Evolutionary conservation across 208 protist species (phyloP), one percentile per base, ranked within the genome.

Genomic region (Herpetomonas tarakana): DNA sequence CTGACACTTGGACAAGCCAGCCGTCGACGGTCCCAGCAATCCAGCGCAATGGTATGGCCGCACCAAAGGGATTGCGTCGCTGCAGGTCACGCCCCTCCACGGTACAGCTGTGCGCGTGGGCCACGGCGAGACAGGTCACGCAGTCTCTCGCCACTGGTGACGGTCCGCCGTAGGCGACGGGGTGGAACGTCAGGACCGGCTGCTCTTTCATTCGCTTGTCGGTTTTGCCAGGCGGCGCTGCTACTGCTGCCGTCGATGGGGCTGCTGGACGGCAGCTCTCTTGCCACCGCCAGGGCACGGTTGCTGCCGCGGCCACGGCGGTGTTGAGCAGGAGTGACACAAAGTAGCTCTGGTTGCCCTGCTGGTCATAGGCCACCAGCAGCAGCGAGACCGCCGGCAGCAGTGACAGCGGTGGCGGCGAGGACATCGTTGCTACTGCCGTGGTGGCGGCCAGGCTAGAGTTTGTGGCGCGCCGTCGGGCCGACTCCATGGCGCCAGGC

Each of bases 11-110:
- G 1, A 71, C 65, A 12, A 92, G 28, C 59, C 72, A 77, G 18
- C 86, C 86, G 16, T 92, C 86, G 1, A 89, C 81, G 26, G 82
- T 88, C 0, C 77, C 77, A 0, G 66, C 86, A 14, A 92, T 52
- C 74, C 81, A 88, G 53, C 76, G 61, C 11, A 50, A 52, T 22
- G 86, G 85, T 22, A 92, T 31, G 22, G 66, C 49, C 12, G 78
- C 76, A 3, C 84, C 84, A 2, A 68, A 71, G 18, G 58, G 71
- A 56, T 74, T 86, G 46, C 51, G 47, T 27, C 7, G 45, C 66
- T 52, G 18, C 16, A 50, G 14, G 0, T 57, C 28, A 0, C 47
- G 35, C 2, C 27, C 47, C 50, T 77, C 58, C 3, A 41, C 63
- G 0, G 4, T 47, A 0, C 58, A 38, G 6, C 24, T 25, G 12